Conservation (phyloP, 805 yeast species). For the Candida xyloterini region DNA sequence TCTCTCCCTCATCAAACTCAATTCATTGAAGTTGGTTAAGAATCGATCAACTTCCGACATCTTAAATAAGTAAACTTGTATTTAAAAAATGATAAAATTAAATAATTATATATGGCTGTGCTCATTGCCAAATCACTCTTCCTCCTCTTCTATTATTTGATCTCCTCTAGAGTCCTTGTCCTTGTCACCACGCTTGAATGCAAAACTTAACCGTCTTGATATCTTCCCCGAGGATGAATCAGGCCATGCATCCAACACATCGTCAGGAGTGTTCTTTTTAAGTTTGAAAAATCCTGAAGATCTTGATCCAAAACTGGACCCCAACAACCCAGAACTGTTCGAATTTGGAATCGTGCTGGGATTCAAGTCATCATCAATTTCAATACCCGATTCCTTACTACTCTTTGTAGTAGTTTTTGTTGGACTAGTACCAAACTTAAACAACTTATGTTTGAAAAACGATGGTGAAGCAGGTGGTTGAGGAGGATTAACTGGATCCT, state of each 20-base stretch:
- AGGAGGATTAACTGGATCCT: background rate
- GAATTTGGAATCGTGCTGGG: conserved; percentile 1
- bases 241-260: conserved; percentile 2
- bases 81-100: background rate
- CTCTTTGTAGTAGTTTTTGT: conserved; percentile 27
- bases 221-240: conserved; percentile 17
- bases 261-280: conserved; percentile 16
- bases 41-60: conserved; percentile 26
- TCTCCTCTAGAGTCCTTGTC: conserved; percentile 23
- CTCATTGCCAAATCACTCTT: conserved; percentile 1
- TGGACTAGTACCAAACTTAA: conserved; percentile 37
- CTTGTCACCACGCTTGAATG: conserved; percentile 31
- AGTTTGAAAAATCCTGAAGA: conserved; percentile 34
- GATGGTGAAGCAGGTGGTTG: conserved; percentile 34
- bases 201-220: conserved; percentile 31
- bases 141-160: conserved; percentile 18
- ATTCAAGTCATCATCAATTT: conserved; percentile 6
- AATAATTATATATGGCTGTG: conserved; percentile 3
- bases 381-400: conserved; percentile 19
- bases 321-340: conserved; percentile 15
- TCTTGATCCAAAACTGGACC: conserved; percentile 27
- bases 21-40: conserved; percentile 22
- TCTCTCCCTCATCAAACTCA: conserved; percentile 15
- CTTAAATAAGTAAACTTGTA: background rate
- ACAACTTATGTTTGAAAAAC: conserved; percentile 35